Conservation (phyloP, 83 land plant species). For the Picea engelmannii region DNA sequence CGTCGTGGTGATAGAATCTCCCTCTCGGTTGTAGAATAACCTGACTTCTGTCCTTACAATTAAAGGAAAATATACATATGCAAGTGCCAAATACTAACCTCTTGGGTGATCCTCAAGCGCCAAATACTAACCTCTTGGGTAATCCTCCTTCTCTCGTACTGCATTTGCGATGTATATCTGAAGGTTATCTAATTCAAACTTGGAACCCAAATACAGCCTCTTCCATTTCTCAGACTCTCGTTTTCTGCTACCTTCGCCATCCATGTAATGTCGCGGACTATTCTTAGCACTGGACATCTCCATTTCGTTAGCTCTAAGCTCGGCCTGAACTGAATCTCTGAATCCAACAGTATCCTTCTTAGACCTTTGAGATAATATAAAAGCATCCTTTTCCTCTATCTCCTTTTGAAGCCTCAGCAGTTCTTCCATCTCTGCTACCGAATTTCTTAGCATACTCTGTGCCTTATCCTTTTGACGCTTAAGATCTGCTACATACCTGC, state of each 20-base stretch:
- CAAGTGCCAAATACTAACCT: not conserved
- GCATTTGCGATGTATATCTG: not conserved
- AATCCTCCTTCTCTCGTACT: not conserved
- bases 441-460: not conserved
- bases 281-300: not conserved
- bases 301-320: not conserved
- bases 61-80: not conserved
- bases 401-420: slow-evolving; percentile 10
- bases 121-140: not conserved
- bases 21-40: not conserved
- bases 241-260: not conserved
- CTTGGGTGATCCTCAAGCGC: not conserved
- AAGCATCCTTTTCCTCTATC: not conserved
- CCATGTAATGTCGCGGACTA: not conserved
- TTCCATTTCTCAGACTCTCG: slow-evolving; percentile 9
- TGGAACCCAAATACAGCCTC: slow-evolving; percentile 12
- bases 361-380: not conserved
- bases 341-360: not conserved
- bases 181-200: slow-evolving; percentile 9
- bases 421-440: not conserved
- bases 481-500: not conserved
- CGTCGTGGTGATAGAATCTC: not conserved
- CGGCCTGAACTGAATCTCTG: not conserved
- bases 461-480: not conserved
- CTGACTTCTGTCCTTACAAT: not conserved